Conservation (phyloP, 1,284 basidiomycete genomes). For the Ceratobasidium papillatum region DNA sequence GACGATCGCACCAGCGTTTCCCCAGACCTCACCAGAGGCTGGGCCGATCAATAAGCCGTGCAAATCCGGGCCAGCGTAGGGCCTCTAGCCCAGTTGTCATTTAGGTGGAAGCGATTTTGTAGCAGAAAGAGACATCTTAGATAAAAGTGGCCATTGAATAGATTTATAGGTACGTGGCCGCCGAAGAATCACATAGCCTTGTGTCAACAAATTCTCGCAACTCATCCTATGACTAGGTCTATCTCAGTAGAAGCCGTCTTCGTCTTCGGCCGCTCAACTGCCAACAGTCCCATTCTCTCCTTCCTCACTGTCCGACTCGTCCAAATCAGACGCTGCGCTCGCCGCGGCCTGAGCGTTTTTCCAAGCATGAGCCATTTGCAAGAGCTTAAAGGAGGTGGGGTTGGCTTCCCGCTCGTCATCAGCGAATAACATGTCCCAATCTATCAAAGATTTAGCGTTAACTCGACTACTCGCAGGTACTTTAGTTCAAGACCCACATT, state of each 20-base stretch:
- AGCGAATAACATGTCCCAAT: slow-evolving; percentile 93
- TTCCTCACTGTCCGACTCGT: slow-evolving; percentile 43
- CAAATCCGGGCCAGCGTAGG: too few species aligned
- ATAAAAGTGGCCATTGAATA: neutral
- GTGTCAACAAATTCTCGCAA: neutral
- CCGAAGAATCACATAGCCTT: neutral
- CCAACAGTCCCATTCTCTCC: slow-evolving; percentile 40
- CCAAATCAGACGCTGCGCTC: slow-evolving; percentile 45
- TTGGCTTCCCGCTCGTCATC: slow-evolving; percentile 94
- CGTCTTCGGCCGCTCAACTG: slow-evolving; percentile 3
- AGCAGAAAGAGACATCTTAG: too few species aligned
- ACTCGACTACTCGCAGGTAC: neutral
- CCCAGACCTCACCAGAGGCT: too few species aligned
- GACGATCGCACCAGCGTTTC: too few species aligned
- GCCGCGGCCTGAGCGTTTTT: slow-evolving; percentile 56
- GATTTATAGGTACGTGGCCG: neutral
- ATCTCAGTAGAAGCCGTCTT: slow-evolving; percentile 3
- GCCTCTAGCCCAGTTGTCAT: too few species aligned
- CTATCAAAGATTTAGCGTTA: slow-evolving; percentile 54
- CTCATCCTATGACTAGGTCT: too few species aligned
- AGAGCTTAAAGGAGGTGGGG: slow-evolving; percentile 90
- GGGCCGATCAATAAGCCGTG: too few species aligned
- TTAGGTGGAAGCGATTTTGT: too few species aligned
- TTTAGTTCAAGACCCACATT: slow-evolving; percentile 60
- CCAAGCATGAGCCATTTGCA: slow-evolving; percentile 94